Evolutionary conservation across 73 alveolate species (phyloP), one percentile per base, ranked within the genome.

Genomic region (Uronychia binucleata): DNA sequence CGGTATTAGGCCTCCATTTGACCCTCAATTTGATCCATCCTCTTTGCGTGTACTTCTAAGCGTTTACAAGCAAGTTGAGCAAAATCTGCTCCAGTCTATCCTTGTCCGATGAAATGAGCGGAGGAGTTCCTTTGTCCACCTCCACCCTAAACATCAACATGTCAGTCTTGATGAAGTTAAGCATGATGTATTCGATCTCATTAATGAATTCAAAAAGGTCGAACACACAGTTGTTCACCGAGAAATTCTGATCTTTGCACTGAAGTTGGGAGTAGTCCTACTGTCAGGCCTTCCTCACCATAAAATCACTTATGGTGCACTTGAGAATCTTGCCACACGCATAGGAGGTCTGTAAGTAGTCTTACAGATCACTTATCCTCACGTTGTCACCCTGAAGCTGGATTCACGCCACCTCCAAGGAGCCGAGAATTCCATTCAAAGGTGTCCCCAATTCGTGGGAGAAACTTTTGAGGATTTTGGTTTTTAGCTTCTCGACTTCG

Each of bases 81-180:
- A 67, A 30, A 67, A 67, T 67, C 78, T 67, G 26, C 32, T 67
- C 78, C 14, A 67, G 78, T 30, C 78, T 67, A 13, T 67, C 78
- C 26, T 30, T 13, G 30, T 67, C 78, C 26, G 78, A 26, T 1
- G 5, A 67, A 26, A 67, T 67, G 14, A 26, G 5, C 5, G 5
- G 32, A 13, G 78, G 78, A 26, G 26, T 5, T 26, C 32, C 32
- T 26, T 67, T 28, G 32, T 67, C 78, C n/a, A 46, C 19, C 26
- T 67, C 1, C 5, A 67, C 29, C 26, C 32, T 28, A 26, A 67
- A 67, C 1, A 26, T 28, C 14, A 67, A 5, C 29, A 13, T 8
- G 32, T 67, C 26, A 13, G 29, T 67, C 32, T 28, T 28, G 32
- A 67, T 67, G 29, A 26, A 67, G 30, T 28, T 5, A 25, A 26